phyloP scores from a whole-genome alignment of 2,329 filamentous ascomycete species.

The Teratosphaeria epicoccoides region DNA sequence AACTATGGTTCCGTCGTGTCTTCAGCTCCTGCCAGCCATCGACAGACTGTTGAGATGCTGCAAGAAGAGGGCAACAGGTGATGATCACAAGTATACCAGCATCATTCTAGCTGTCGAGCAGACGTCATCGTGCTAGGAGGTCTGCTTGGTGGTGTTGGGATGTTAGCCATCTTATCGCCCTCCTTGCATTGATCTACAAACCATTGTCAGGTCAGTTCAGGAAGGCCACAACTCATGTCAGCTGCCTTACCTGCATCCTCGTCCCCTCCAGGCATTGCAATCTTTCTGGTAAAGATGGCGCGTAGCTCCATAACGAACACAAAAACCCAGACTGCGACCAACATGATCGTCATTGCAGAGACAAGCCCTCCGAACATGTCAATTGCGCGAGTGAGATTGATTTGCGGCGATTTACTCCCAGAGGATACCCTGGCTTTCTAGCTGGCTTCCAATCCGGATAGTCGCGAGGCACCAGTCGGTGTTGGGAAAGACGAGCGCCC shows the following conservation, averaged over 20 bases:
- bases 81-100: too few relatives aligned
- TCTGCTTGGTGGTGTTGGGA: not conserved
- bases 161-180: not conserved
- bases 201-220: not conserved
- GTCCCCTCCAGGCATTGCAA: not conserved
- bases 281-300: not conserved
- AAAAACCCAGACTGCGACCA: constrained; percentile 47
- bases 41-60: not conserved
- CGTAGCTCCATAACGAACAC: constrained; percentile 21
- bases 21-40: not conserved
- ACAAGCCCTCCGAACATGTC: constrained; percentile 33
- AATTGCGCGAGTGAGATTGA: constrained; percentile 8
- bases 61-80: too few relatives aligned
- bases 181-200: not conserved
- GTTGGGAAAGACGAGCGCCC: constrained; percentile 57
- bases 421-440: constrained; percentile 41
- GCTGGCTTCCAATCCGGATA: constrained; percentile 42
- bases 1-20: not conserved
- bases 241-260: not conserved
- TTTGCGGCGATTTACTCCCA: not conserved
- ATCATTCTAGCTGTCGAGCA: not conserved
- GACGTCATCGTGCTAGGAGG: not conserved
- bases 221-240: not conserved
- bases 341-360: constrained; percentile 45
- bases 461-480: constrained; percentile 52